These are phyloP conservation scores for Lizonia empirigonia DNA, from an alignment of 2,329 filamentous ascomycete genomes.

Conservation along the genomic window DNA sequence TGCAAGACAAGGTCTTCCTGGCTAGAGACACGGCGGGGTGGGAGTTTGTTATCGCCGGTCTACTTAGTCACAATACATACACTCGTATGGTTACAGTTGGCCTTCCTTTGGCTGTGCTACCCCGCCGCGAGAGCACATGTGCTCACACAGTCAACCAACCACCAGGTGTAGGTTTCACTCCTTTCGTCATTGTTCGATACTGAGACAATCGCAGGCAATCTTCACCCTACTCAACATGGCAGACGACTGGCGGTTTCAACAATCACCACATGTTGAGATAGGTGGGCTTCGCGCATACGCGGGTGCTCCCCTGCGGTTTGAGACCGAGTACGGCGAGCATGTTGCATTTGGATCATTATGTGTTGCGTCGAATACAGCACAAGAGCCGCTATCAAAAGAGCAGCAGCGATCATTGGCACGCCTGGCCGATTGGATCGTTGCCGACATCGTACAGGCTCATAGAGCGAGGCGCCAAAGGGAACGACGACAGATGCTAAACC, in stretches of 20 bases:
- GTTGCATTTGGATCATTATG: constrained; percentile 53
- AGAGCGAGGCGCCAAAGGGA: constrained; percentile 49
- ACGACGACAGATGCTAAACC: constrained; percentile 48
- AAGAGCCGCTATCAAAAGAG: constrained; percentile 37
- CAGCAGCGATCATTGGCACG: constrained; percentile 45
- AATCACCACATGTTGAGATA: constrained; percentile 50
- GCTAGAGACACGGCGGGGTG: constrained; percentile 52
- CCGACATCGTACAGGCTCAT: constrained; percentile 51
- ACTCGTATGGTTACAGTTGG: constrained; percentile 52
- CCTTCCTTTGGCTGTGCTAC: constrained; percentile 51
- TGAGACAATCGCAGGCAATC: constrained; percentile 34
- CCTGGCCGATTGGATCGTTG: constrained; percentile 50
- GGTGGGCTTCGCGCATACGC: constrained; percentile 52
- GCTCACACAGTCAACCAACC: constrained; percentile 52
- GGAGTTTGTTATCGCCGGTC: constrained; percentile 55
- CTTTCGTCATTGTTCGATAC: background rate
- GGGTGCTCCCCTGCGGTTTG: constrained; percentile 49
- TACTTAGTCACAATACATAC: constrained; percentile 53
- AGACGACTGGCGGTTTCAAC: constrained; percentile 53
- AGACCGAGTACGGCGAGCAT: constrained; percentile 49
- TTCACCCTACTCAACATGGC: constrained; percentile 52
- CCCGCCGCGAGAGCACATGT: constrained; percentile 54
- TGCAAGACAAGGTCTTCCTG: constrained; percentile 53
- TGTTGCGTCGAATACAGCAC: constrained; percentile 48
- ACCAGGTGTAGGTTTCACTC: constrained; percentile 33